A percentile compares a stretch with the other conserved stretches of the same genome.
These are phyloP conservation scores for Fragaria iinumae DNA, from an alignment of 306 rosid species.

Conservation along the genomic window DNA sequence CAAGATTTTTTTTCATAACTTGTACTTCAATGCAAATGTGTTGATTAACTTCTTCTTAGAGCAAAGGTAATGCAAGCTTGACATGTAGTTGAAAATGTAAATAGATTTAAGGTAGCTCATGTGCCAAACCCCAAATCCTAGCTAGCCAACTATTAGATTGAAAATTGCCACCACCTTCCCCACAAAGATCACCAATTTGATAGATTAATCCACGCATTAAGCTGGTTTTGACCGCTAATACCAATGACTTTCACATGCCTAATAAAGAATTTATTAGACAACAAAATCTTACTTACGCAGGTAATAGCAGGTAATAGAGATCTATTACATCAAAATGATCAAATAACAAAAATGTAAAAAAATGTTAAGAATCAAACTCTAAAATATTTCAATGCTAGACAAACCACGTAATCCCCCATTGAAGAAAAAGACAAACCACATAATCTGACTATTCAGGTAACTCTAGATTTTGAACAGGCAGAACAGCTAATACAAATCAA, in stretches of 20 bases:
- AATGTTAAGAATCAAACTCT: not conserved
- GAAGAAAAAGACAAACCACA: not conserved
- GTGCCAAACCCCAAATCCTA: slow-evolving; percentile 8
- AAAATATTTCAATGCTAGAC: not conserved
- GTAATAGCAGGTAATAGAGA: no score
- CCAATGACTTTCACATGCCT: slow-evolving; percentile 42
- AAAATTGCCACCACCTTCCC: slow-evolving; percentile 41
- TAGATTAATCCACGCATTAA: slow-evolving; percentile 12
- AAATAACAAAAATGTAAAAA: not conserved
- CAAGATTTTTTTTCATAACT: not conserved
- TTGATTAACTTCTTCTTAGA: not conserved
- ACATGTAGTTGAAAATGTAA: not conserved
- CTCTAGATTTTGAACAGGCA: not conserved
- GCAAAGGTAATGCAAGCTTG: slow-evolving; percentile 1
- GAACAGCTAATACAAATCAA: no score
- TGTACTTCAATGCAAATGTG: no score
- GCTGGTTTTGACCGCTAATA: slow-evolving; percentile 32
- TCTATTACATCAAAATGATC: not conserved
- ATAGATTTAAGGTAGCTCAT: slow-evolving; percentile 11
- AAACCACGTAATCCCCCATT: no score
- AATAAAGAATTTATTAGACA: no score
- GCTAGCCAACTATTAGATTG: slow-evolving; percentile 15
- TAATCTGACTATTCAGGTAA: no score
- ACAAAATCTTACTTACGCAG: no score
- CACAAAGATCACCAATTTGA: slow-evolving; percentile 11